A percentile compares a stretch with the other conserved stretches of the same genome.
phyloP scores from a whole-genome alignment of 495 filamentous ascomycete species.

The Trichoderma gamsii region DNA sequence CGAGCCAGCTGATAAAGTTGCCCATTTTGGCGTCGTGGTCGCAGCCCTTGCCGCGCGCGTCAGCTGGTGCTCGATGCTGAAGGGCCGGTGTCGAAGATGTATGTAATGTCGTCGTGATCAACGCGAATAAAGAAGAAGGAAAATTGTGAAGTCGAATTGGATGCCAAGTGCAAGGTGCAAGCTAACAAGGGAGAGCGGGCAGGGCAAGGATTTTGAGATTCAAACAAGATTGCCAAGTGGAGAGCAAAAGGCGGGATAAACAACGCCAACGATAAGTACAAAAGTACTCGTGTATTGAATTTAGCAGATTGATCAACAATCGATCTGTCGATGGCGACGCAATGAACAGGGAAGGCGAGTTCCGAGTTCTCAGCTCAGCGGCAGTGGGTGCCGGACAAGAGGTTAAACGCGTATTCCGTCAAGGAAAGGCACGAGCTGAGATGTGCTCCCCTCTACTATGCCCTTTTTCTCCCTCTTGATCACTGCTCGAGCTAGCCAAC shows the following conservation, averaged over 20 bases:
- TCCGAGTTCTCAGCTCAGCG: background rate
- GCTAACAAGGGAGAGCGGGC: background rate
- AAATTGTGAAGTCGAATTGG: background rate
- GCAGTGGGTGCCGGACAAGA: background rate
- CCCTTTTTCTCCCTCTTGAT: background rate
- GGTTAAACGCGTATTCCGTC: background rate
- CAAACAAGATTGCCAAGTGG: conserved; percentile 2
- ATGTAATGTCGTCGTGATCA: background rate
- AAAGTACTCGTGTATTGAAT: background rate
- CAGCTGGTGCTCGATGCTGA: background rate
- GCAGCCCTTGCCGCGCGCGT: conserved; percentile 3
- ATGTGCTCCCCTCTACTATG: background rate
- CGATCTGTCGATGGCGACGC: conserved; percentile 3
- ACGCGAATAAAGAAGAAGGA: background rate
- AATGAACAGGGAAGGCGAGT: background rate
- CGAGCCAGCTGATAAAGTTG: conserved; percentile 12
- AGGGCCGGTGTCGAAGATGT: background rate
- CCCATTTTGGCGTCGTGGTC: conserved; percentile 2
- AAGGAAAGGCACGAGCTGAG: background rate
- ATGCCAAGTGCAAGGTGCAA: background rate
- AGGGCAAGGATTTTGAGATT: conserved; percentile 4
- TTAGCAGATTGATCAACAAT: conserved; percentile 10
- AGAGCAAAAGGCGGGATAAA: background rate
- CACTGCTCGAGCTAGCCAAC: background rate
- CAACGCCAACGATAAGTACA: background rate